These are phyloP conservation scores for Plasmodium inui DNA, from an alignment of 169 alveolate genomes.

Conservation along the genomic window DNA sequence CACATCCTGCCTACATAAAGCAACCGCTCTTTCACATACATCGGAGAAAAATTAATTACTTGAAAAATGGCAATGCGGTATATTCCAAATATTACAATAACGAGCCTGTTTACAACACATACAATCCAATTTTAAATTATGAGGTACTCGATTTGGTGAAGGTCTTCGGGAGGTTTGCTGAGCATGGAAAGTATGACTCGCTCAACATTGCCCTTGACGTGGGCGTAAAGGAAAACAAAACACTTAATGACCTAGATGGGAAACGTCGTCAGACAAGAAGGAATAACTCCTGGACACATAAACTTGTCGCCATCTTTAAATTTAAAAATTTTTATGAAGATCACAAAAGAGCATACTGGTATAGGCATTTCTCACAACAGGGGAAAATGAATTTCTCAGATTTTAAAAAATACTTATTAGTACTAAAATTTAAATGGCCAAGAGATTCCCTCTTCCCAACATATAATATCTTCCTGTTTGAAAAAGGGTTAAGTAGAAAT, in stretches of 20 bases:
- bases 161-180: conserved; percentile 73
- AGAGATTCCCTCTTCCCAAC: conserved; percentile 65
- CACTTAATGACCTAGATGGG: not conserved
- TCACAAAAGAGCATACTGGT: conserved; percentile 27
- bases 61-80: conserved; percentile 21
- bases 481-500: conserved; percentile 67
- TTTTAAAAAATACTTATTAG: conserved; percentile 29
- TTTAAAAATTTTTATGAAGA: not conserved
- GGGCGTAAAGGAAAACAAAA: not conserved
- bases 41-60: conserved; percentile 48
- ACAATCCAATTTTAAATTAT: conserved; percentile 73
- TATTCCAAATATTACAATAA: conserved; percentile 71
- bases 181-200: conserved; percentile 49
- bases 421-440: conserved; percentile 74
- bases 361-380: conserved; percentile 41
- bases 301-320: not conserved
- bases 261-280: not conserved
- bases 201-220: conserved; percentile 21
- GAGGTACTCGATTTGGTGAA: conserved; percentile 72
- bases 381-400: conserved; percentile 72
- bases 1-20: not conserved
- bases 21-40: conserved; percentile 35
- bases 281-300: not conserved
- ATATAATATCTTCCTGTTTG: conserved; percentile 58
- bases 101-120: conserved; percentile 67